These are phyloP conservation scores for Russula sp. DNA, from an alignment of 768 basidiomycete species.

Conservation along the genomic window DNA sequence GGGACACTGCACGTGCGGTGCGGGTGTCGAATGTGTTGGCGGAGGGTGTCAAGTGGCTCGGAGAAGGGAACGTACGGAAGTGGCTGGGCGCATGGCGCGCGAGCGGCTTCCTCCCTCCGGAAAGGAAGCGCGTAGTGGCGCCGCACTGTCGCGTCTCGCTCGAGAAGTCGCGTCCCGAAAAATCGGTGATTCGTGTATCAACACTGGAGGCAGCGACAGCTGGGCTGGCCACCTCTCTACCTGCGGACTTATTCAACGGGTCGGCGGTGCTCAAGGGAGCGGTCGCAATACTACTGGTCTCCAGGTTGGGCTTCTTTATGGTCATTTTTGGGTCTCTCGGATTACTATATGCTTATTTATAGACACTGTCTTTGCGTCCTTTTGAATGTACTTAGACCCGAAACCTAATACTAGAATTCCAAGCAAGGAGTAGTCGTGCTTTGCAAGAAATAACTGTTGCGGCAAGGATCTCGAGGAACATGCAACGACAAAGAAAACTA, in stretches of 20 bases:
- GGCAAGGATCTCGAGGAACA: not conserved
- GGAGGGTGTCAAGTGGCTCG: slow-evolving; percentile 4
- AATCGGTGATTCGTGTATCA: not conserved
- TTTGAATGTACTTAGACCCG: not conserved
- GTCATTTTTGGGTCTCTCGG: not conserved
- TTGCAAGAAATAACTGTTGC: not conserved
- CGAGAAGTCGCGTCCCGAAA: not conserved
- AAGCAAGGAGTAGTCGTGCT: not conserved
- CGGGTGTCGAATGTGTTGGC: slow-evolving; percentile 17
- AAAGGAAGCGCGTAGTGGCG: not conserved
- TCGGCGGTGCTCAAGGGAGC: not conserved
- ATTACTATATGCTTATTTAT: slow-evolving; percentile 1
- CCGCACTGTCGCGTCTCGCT: too few species aligned
- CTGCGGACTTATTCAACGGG: not conserved
- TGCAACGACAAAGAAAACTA: not conserved
- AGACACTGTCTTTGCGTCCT: not conserved
- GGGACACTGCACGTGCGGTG: slow-evolving; percentile 17
- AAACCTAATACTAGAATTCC: not conserved
- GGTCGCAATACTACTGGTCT: not conserved
- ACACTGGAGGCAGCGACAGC: not conserved
- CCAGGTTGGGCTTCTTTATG: slow-evolving; percentile 5
- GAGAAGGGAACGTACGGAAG: slow-evolving; percentile 15
- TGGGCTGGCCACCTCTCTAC: not conserved
- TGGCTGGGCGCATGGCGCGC: slow-evolving; percentile 18
- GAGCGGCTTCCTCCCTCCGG: slow-evolving; percentile 16